Conservation (phyloP, 2,329 filamentous ascomycete species). For the Penicillium occitanis region DNA sequence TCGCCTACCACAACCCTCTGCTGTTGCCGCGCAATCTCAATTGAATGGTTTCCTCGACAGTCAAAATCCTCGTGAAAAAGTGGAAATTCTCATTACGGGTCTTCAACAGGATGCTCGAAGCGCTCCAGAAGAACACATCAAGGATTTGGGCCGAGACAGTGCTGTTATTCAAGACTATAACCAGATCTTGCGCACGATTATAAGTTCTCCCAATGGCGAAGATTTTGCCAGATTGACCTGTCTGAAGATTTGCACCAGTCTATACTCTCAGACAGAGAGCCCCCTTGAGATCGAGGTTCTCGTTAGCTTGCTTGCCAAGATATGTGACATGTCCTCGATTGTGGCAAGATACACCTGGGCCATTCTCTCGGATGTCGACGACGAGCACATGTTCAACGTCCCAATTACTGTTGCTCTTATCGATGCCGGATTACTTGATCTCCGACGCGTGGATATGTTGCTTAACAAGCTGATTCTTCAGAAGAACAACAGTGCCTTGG, state of each 20-base stretch:
- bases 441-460: constrained; percentile 66
- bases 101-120: constrained; percentile 58
- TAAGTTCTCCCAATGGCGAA: constrained; percentile 58
- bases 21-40: constrained; percentile 48
- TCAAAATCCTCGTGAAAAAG: constrained; percentile 53
- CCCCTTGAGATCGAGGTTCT: constrained; percentile 64
- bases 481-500: constrained; percentile 69
- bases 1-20: constrained; percentile 39
- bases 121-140: constrained; percentile 58
- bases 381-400: constrained; percentile 63
- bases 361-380: constrained; percentile 53
- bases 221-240: constrained; percentile 57
- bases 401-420: constrained; percentile 61
- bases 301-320: constrained; percentile 59
- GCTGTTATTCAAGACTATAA: constrained; percentile 59
- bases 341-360: constrained; percentile 55
- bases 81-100: constrained; percentile 57
- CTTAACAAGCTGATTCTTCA: constrained; percentile 71
- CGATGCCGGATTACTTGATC: constrained; percentile 59
- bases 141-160: constrained; percentile 56
- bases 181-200: constrained; percentile 55
- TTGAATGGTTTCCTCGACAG: constrained; percentile 62
- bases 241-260: constrained; percentile 55
- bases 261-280: constrained; percentile 57
- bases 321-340: constrained; percentile 61